These are phyloP conservation scores for Tylopilus balloui DNA, from an alignment of 768 basidiomycete species.

Conservation along the genomic window DNA sequence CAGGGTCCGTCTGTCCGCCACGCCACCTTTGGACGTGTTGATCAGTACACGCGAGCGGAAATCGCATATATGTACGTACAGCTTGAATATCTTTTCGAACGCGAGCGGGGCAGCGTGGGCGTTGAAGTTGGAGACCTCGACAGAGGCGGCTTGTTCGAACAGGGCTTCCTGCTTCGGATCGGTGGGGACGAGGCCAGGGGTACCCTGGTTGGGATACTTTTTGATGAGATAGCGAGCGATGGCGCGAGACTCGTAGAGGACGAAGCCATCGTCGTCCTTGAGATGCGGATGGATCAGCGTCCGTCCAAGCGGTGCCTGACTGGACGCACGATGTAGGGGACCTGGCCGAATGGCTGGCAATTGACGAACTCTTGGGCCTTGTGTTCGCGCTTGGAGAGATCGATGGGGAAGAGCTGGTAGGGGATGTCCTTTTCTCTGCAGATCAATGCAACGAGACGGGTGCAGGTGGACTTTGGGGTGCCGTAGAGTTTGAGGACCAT, in stretches of 20 bases:
- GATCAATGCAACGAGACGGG: slow-evolving; percentile 46
- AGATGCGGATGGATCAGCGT: neutral
- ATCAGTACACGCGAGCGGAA: neutral
- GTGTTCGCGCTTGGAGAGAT: slow-evolving; percentile 42
- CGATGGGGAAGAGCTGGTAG: slow-evolving; percentile 45
- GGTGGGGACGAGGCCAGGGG: slow-evolving; percentile 43
- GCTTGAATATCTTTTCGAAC: slow-evolving; percentile 50
- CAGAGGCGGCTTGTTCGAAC: slow-evolving; percentile 34
- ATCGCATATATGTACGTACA: slow-evolving; percentile 30
- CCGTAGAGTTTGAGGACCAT: slow-evolving; percentile 40
- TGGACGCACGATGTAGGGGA: slow-evolving; percentile 40
- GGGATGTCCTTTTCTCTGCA: slow-evolving; percentile 54
- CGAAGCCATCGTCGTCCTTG: slow-evolving; percentile 58
- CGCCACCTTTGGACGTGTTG: slow-evolving; percentile 1
- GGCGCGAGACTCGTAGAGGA: slow-evolving; percentile 59
- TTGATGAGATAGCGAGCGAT: slow-evolving; percentile 54
- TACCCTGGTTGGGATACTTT: slow-evolving; percentile 51
- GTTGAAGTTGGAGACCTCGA: slow-evolving; percentile 53
- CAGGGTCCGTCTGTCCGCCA: slow-evolving; percentile 24
- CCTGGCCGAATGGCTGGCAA: slow-evolving; percentile 56
- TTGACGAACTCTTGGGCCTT: slow-evolving; percentile 41
- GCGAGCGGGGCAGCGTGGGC: slow-evolving; percentile 35
- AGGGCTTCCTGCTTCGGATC: slow-evolving; percentile 33
- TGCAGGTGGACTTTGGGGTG: slow-evolving; percentile 39
- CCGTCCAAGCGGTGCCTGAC: too few relatives aligned